A percentile compares a stretch with the other conserved stretches of the same genome.
These are phyloP conservation scores for Sporothrix sp. DNA, from an alignment of 2,329 filamentous ascomycete genomes.

Conservation along the genomic window DNA sequence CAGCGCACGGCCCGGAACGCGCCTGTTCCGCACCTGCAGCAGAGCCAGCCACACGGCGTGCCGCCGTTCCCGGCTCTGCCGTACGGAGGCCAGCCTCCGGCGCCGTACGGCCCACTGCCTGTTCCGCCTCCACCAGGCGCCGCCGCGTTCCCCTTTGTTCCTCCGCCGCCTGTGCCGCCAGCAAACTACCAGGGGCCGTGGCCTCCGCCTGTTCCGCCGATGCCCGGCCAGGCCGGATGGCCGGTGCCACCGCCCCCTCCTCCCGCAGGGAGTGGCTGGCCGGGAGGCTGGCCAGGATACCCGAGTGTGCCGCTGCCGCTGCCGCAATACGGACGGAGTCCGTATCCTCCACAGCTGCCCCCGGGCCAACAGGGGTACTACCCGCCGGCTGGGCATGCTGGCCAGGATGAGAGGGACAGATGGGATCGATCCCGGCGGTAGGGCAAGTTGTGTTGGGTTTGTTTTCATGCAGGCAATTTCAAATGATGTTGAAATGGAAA, in stretches of 20 bases:
- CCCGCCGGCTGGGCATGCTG: too few relatives aligned
- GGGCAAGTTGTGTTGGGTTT: too few relatives aligned
- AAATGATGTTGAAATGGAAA: too few relatives aligned
- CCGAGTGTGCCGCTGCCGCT: too few relatives aligned
- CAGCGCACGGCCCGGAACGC: too few relatives aligned
- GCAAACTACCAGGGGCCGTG: conserved; percentile 14
- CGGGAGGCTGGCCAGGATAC: not conserved
- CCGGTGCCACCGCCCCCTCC: not conserved
- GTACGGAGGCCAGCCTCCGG: not conserved
- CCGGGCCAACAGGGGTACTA: too few relatives aligned
- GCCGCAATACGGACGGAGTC: too few relatives aligned
- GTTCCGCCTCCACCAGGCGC: not conserved
- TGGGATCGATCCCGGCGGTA: too few relatives aligned
- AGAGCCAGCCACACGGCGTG: not conserved
- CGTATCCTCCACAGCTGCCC: too few relatives aligned
- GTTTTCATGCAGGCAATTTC: too few relatives aligned
- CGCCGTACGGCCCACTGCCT: not conserved
- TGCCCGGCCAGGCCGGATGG: not conserved
- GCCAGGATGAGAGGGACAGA: too few relatives aligned
- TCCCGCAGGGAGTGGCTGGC: not conserved
- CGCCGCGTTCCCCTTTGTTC: not conserved
- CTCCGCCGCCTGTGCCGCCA: conserved; percentile 8
- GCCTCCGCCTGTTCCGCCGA: conserved; percentile 12
- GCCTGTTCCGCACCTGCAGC: not conserved
- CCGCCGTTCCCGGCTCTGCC: too few relatives aligned